These are phyloP conservation scores for Cystobasidiaceae sp. DNA, from an alignment of 1,284 basidiomycete species.

Conservation along the genomic window DNA sequence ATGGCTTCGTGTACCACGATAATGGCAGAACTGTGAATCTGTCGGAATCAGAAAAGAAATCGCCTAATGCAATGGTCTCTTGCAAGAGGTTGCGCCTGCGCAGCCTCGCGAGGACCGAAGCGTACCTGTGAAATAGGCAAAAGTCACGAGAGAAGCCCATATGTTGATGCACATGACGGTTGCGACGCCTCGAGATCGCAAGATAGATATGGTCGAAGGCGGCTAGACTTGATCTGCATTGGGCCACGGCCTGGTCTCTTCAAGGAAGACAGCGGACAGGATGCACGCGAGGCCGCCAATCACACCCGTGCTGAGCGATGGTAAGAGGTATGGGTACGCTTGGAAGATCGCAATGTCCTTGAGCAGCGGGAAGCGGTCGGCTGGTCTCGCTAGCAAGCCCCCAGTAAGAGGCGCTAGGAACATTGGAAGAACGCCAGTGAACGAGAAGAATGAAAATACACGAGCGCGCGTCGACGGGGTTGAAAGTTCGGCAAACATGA, in stretches of 20 bases:
- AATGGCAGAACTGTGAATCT: not conserved
- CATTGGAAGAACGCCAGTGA: not conserved
- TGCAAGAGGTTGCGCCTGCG: too few species aligned
- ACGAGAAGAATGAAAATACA: not conserved
- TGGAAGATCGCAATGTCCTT: not conserved
- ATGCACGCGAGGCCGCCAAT: not conserved
- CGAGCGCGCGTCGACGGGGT: not conserved
- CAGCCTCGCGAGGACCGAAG: too few species aligned
- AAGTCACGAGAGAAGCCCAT: not conserved
- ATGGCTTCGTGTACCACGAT: not conserved
- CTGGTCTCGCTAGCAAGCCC: not conserved
- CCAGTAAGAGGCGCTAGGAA: not conserved
- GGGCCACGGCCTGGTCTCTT: not conserved
- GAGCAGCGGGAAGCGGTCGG: not conserved
- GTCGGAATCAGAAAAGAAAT: too few species aligned
- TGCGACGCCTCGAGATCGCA: not conserved
- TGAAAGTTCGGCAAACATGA: conserved; percentile 6
- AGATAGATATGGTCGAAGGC: not conserved
- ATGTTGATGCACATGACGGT: not conserved
- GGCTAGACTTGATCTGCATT: not conserved
- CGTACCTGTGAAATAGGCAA: not conserved
- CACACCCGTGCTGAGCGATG: not conserved
- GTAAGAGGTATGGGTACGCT: not conserved
- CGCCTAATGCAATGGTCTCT: too few species aligned
- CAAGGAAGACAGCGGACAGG: not conserved